Evolutionary conservation across 257 asterid species (phyloP).

Genomic region (Forsythia viridissima): DNA sequence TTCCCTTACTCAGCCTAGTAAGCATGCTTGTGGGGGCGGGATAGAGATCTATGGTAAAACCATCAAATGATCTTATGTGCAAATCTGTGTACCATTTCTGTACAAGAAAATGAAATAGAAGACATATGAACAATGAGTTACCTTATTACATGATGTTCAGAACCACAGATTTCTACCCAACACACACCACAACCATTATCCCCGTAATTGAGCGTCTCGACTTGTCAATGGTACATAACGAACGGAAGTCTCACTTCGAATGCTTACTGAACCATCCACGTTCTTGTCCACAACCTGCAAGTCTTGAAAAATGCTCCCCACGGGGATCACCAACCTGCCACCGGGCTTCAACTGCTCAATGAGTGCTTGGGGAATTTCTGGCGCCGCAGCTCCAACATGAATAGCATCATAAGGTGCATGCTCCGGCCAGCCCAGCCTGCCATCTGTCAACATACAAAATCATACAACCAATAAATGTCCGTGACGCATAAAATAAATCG

Average conservation of each 20-base stretch:
- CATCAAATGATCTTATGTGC: not conserved
- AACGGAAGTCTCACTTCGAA: slow-evolving; percentile 70
- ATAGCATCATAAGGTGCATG: slow-evolving; percentile 92
- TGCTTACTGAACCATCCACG: slow-evolving; percentile 54
- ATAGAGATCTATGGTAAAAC: not conserved
- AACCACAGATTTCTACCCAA: not conserved
- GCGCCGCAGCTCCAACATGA: slow-evolving; percentile 97
- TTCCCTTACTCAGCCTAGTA: not conserved
- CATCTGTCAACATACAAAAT: slow-evolving; percentile 49
- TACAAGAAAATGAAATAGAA: not conserved
- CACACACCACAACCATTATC: slow-evolving; percentile 23
- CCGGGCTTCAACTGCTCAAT: slow-evolving; percentile 92
- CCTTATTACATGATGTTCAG: not conserved
- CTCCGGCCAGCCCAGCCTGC: slow-evolving; percentile 91
- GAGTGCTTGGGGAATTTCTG: slow-evolving; percentile 79
- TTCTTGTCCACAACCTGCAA: slow-evolving; percentile 87
- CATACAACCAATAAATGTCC: not conserved
- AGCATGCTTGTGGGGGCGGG: not conserved
- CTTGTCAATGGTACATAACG: slow-evolving; percentile 91
- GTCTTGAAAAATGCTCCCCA: slow-evolving; percentile 76
- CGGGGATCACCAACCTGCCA: slow-evolving; percentile 94
- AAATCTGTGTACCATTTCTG: not conserved
- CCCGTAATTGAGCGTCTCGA: slow-evolving; percentile 76
- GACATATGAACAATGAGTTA: not conserved
- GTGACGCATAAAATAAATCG: not conserved